Evolutionary conservation across 2,329 filamentous ascomycete species (phyloP), one percentile per base, ranked within the genome.

Genomic region (Lachnellula suecica): DNA sequence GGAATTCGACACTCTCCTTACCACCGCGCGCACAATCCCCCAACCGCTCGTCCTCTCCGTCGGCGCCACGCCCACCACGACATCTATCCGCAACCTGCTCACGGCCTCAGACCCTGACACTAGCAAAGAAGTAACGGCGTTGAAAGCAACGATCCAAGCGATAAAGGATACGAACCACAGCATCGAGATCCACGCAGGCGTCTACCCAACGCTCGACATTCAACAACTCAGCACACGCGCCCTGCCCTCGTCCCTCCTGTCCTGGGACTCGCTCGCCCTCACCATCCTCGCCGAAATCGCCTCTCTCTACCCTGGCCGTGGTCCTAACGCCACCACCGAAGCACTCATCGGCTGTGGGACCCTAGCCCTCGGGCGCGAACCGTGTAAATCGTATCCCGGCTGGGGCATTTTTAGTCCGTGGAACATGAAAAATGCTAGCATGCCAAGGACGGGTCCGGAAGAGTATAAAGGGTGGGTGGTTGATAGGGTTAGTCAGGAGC

Each of bases 211-310:
- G 3, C 78, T 93, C 8, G 89, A 94, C 67, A 75, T 92, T 61
- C 89, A 94, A 67, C 89, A 94, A 68, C 74, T 93, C 2, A 84
- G 88, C 1, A 89, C 88, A 0, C 82, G 86, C 61, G 84, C 87
- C 4, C 70, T 79, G 0, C 74, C 77, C 3, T 62, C 68, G 10
- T 44, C 59, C 8, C 54, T 61, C 49, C 52, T 65, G 2, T 50
- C 53, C 9, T 66, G 56, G 57, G 68, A 75, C 3, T 80, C 85
- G 60, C 77, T 93, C 25, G 88, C 81, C 1, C 71, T 91, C 27
- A 83, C 80, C 0, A 76, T 92, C 9, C 70, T 92, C n/a, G 82
- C 84, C 0, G 88, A 94, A 66, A 81, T 93, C 0, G 81, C 82
- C 31, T 85, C 82, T 50, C 66, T 87, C 1, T 94, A 94, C 64